Base-by-base conservation (phyloP, 192 early-diverging fungal species). In the Anaeromyces robustus region DNA sequence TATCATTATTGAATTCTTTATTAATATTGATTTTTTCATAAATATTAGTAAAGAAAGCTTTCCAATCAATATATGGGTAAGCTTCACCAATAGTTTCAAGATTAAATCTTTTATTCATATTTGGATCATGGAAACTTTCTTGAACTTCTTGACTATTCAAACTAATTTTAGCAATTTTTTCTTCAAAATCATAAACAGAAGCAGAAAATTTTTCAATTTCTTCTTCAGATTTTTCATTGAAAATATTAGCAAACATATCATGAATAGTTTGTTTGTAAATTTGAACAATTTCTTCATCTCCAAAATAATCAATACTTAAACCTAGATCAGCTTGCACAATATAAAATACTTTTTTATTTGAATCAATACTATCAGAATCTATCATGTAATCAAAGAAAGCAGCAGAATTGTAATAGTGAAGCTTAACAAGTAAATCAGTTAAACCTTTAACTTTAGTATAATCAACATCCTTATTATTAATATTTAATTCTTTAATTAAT, bases 271-370 rank as follows among this genome's bases (percentile, higher is more conserved):
- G 77, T 80, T 86, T 78, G 43, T 90, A 92, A 22, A 84, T 77
- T 29, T 30, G 68, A 18, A 91, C 19, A 14, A 86, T 84, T 7
- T 88, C 83, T 13, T 83, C 52, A 9, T 92, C 85, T 26, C 85
- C 77, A 83, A 92, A 93, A 77, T 92, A 92, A 39, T 92, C 87
- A 31, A 87, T 92, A 30, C 90, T 88, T 37, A 92, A 78, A 31
- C 83, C 87, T n/a, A 92, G 83, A 4, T 87, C 90, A 30, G 37
- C 80, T 82, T 92, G 90, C 3, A n/a, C 77, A 28, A 94, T 31
- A 18, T 52, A 41, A 41, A 94, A 82, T 1, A 86, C 83, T 79
- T 89, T 90, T 4, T 77, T 22, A 41, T 87, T 82, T 13, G 92
- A 92, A 30, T 91, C 82, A 78, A 91, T 91, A 59, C 88, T 84